Conservation (phyloP, 208 protist species). For the Lotmaria passim region DNA sequence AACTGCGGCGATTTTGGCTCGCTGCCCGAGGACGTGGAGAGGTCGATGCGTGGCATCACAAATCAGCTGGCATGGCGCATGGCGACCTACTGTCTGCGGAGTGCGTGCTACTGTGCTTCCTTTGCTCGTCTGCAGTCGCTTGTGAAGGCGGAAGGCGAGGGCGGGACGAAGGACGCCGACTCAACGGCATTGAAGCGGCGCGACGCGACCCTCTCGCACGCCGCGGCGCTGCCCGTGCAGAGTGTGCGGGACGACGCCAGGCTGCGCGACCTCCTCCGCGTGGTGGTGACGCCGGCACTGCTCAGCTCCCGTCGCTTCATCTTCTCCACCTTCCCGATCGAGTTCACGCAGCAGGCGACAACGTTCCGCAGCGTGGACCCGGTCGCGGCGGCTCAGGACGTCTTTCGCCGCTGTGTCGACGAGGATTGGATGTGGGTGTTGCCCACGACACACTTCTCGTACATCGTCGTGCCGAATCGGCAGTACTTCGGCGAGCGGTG, state of each 20-base stretch:
- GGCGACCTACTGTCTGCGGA: conserved; percentile 33
- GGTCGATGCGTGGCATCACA: conserved; percentile 22
- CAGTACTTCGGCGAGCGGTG: conserved; percentile 56
- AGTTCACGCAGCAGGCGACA: conserved; percentile 78
- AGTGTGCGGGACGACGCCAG: conserved; percentile 30
- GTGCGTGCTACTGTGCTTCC: conserved; percentile 17
- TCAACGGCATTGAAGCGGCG: background rate
- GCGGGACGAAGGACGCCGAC: background rate
- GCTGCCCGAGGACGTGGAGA: conserved; percentile 17
- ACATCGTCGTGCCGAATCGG: conserved; percentile 60
- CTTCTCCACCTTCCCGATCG: conserved; percentile 55
- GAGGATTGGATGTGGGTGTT: conserved; percentile 86
- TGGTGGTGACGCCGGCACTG: conserved; percentile 68
- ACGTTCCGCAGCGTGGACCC: conserved; percentile 59
- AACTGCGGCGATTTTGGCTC: conserved; percentile 21
- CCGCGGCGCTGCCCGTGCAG: conserved; percentile 6
- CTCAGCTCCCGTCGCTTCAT: conserved; percentile 56
- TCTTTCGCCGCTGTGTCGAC: conserved; percentile 71
- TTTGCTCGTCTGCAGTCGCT: conserved; percentile 17
- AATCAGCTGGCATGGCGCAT: conserved; percentile 26
- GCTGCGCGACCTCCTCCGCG: conserved; percentile 48
- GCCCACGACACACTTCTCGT: conserved; percentile 37
- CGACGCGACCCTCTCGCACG: conserved; percentile 28
- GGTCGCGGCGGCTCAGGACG: conserved; percentile 50
- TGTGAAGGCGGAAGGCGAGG: conserved; percentile 3